Evolutionary conservation across 768 basidiomycete species (phyloP), one percentile per base, ranked within the genome.

Genomic region (Fibroporia radiculosa): DNA sequence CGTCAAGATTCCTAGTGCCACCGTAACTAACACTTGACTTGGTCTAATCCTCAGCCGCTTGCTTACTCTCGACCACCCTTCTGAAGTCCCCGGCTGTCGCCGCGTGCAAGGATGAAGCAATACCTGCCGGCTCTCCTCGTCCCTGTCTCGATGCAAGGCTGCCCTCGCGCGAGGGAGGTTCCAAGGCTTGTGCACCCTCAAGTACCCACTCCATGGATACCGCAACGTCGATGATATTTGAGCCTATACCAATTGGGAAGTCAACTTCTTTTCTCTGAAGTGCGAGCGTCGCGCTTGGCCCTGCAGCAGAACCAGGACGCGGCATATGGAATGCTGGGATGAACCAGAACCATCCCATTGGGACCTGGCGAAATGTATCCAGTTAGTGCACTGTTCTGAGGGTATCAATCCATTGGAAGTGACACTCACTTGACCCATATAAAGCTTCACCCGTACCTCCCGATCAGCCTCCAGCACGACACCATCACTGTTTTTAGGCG

Each of bases 311-410:
- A 52, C 36, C 66, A 28, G 73, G 68, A 34, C 75, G 71, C 1
- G 75, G 67, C 68, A 90, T 76, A 57, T 92, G 86, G 66, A 92
- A 92, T 0, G 79, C 70, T 0, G 90, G 90, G 48, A 93, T 77
- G 57, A 92, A 72, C 90, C 90, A 92, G 40, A 81, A 58, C 90
- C 90, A 93, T 25, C 84, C 82, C 60, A 93, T 77, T 54, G 83
- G 78, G 0, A 90, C 71, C 74, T 89, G 57, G 0, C 48, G 13
- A 23, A 26, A n/a, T n/a, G 49, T 13, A 54, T 55, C 13, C 33
- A n/a, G 39, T 28, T 42, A 37, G 58, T 47, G 19, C n/a, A 14
- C 23, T 4, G 6, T 5, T 4, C 23, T 24, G n/a, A n/a, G n/a
- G n/a, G n/a, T n/a, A n/a, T n/a, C 19, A 44, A 16, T 14, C 31